These are phyloP conservation scores for Apodospora peruviana DNA, from an alignment of 495 filamentous ascomycete species.

Conservation along the genomic window DNA sequence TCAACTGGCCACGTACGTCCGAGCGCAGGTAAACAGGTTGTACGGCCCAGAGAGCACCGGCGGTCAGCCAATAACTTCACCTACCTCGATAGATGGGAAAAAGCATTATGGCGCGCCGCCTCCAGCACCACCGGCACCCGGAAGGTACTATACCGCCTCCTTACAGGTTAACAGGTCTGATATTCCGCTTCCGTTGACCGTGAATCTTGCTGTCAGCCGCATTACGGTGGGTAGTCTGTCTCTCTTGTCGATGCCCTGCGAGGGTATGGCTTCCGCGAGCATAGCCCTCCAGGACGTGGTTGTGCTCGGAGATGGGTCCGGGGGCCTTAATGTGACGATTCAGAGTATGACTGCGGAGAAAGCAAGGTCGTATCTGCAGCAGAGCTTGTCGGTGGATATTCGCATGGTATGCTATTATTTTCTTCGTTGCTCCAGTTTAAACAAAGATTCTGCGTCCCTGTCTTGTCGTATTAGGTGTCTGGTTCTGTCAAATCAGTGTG, in stretches of 20 bases:
- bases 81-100: neutral
- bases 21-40: slow-evolving; percentile 24
- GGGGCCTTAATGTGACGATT: neutral
- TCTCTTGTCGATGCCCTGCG: slow-evolving; percentile 14
- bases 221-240: slow-evolving; percentile 13
- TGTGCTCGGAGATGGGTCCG: neutral
- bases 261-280: slow-evolving; percentile 9
- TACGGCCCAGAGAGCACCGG: slow-evolving; percentile 17
- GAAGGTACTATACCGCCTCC: slow-evolving; percentile 26
- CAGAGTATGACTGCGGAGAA: slow-evolving; percentile 3
- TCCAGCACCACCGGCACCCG: neutral
- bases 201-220: slow-evolving; percentile 25
- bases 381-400: slow-evolving; percentile 15
- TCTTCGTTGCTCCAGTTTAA: neutral
- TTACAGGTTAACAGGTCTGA: slow-evolving; percentile 26
- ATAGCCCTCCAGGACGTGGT: slow-evolving; percentile 10
- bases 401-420: slow-evolving; percentile 8
- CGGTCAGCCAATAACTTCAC: neutral
- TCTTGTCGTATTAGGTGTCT: neutral
- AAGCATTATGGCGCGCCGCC: neutral
- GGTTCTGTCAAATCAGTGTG: neutral
- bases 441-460: too few relatives aligned
- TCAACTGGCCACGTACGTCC: slow-evolving; percentile 15
- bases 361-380: slow-evolving; percentile 13
- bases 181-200: slow-evolving; percentile 23